phyloP scores from a whole-genome alignment of 768 basidiomycete species.

The Leccinum sublutescens region DNA sequence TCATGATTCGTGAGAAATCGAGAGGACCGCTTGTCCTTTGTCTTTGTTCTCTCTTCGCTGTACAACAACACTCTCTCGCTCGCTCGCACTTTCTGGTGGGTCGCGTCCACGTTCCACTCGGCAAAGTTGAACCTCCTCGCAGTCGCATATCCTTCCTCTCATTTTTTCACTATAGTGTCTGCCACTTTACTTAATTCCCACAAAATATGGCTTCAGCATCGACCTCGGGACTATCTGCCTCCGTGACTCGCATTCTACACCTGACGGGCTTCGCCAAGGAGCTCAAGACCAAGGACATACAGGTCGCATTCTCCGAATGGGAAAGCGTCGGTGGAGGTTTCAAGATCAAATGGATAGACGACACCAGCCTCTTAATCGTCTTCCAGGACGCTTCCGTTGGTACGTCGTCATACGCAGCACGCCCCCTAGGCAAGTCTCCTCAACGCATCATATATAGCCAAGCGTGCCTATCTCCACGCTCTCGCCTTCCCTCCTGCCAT shows the following conservation, averaged over 20 bases:
- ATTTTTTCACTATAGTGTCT: conserved; percentile 9
- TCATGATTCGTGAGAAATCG: conserved; percentile 18
- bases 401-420: conserved; percentile 45
- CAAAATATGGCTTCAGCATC: conserved; percentile 58
- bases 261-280: conserved; percentile 92
- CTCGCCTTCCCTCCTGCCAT: conserved; percentile 79
- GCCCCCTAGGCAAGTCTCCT: conserved; percentile 1
- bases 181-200: conserved; percentile 4
- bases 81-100: conserved; percentile 7
- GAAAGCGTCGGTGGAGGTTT: conserved; percentile 86
- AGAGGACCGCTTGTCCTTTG: conserved; percentile 17
- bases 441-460: conserved; percentile 14
- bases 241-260: conserved; percentile 92
- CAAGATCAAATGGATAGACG: conserved; percentile 99
- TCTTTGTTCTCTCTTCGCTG: conserved; percentile 10
- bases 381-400: conserved; percentile 89
- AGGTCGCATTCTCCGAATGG: conserved; percentile 86
- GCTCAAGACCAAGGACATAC: conserved; percentile 97
- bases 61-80: conserved; percentile 26
- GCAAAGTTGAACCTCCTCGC: conserved; percentile 20
- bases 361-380: conserved; percentile 92
- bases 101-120: conserved; percentile 29
- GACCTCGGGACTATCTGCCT: conserved; percentile 83
- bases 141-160: conserved; percentile 10
- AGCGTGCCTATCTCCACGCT: conserved; percentile 70